phyloP scores from a whole-genome alignment of 108 stramenopile species.

The Stephanodiscus triporus region DNA sequence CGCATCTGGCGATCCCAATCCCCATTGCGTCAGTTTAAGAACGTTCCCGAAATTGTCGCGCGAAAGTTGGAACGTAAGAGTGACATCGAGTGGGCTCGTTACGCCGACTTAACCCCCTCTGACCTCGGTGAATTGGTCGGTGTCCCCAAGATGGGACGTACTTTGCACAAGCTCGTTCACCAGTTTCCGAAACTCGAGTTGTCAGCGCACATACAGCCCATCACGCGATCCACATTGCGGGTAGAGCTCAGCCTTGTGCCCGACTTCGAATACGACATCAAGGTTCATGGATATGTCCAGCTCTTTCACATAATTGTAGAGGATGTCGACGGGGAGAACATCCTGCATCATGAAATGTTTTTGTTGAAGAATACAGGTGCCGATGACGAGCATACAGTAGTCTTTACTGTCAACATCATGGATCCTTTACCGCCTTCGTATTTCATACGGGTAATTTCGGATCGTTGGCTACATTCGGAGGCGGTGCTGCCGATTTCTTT shows the following conservation, averaged over 20 bases:
- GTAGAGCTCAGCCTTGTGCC: conserved; percentile 93
- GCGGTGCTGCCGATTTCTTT: conserved; percentile 94
- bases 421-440: conserved; percentile 98
- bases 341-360: conserved; percentile 96
- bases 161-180: conserved; percentile 95
- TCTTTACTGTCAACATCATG: conserved; percentile 93
- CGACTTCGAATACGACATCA: conserved; percentile 93
- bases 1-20: conserved; percentile 96
- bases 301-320: conserved; percentile 96
- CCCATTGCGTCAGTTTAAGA: conserved; percentile 95
- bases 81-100: conserved; percentile 96
- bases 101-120: conserved; percentile 91
- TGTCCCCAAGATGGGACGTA: conserved; percentile 97
- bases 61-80: conserved; percentile 95
- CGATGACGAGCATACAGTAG: conserved; percentile 90
- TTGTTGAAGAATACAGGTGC: conserved; percentile 72
- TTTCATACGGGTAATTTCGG: conserved; percentile 93
- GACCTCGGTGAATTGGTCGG: conserved; percentile 98
- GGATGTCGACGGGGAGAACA: conserved; percentile 95
- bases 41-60: conserved; percentile 91
- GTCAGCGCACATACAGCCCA: conserved; percentile 94
- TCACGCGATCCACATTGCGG: conserved; percentile 93
- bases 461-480: conserved; percentile 96
- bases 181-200: conserved; percentile 96
- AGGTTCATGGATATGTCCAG: conserved; percentile 91